Evolutionary conservation across 2,329 filamentous ascomycete species (phyloP).

Genomic region (Penicillium sp.): DNA sequence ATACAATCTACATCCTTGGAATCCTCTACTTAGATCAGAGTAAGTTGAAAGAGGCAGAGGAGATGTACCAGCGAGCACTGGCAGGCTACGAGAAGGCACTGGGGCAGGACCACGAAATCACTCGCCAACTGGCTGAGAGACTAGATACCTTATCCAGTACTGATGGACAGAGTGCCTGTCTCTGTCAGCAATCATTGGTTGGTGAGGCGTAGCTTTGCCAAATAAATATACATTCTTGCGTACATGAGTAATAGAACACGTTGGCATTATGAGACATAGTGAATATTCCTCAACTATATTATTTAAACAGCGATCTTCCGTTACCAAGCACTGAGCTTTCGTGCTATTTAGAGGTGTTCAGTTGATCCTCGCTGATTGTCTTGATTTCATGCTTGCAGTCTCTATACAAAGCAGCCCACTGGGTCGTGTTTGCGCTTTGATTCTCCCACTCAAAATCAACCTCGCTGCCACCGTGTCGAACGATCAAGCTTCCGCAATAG

Average conservation of each 20-base stretch:
- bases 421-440: constrained; percentile 26
- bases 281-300: no score
- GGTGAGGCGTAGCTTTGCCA: no score
- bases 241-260: no score
- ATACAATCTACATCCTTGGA: not conserved
- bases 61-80: not conserved
- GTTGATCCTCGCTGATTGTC: constrained; percentile 56
- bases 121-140: not conserved
- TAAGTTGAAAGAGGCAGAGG: not conserved
- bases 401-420: constrained; percentile 45
- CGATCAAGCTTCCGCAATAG: constrained; percentile 36
- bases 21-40: not conserved
- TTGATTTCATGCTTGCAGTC: constrained; percentile 45
- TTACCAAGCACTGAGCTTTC: no score
- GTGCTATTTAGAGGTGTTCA: no score
- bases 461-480: constrained; percentile 36
- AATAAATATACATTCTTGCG: no score
- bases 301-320: no score
- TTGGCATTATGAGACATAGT: no score
- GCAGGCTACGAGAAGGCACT: constrained; percentile 17
- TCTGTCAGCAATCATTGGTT: no score
- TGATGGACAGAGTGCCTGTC: no score
- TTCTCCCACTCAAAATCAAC: constrained; percentile 33
- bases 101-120: constrained; percentile 17
- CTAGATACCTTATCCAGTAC: not conserved